Conservation (phyloP, 768 basidiomycete species). For the Antrodiella citrinella region DNA sequence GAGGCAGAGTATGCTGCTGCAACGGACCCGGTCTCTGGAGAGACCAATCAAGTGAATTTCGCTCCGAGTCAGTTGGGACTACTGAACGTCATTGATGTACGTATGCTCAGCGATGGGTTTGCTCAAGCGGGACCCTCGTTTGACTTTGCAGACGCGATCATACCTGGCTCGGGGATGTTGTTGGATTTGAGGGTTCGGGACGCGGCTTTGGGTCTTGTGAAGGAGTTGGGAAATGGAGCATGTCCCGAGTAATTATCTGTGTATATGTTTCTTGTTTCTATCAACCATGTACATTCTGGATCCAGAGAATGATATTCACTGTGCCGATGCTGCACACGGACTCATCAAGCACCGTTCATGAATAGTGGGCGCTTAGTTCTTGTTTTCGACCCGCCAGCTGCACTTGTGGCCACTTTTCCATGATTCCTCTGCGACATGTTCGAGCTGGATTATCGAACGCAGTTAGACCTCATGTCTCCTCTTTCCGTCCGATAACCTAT, state of each 20-base stretch:
- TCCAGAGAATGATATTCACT: too few relatives aligned
- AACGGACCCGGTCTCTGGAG: background rate
- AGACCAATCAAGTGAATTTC: background rate
- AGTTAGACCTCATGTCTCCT: too few relatives aligned
- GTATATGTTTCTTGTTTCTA: too few relatives aligned
- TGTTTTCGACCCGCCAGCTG: too few relatives aligned
- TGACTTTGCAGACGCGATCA: conserved; percentile 2
- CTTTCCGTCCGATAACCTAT: background rate
- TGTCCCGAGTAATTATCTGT: too few relatives aligned
- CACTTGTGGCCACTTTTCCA: too few relatives aligned
- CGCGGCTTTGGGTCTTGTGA: conserved; percentile 2
- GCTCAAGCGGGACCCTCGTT: background rate
- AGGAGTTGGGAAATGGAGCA: background rate
- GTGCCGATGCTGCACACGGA: too few relatives aligned
- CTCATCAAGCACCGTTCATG: too few relatives aligned
- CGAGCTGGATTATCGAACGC: background rate
- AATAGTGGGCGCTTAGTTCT: too few relatives aligned
- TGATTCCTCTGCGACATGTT: background rate
- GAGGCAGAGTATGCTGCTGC: background rate
- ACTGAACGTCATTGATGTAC: conserved; percentile 2
- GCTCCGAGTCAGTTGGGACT: background rate
- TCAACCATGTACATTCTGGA: too few relatives aligned
- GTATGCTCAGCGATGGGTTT: conserved; percentile 1
- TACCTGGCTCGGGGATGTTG: background rate
- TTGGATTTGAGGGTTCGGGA: conserved; percentile 2